phyloP scores from a whole-genome alignment of 169 alveolate species.

The Plasmodium billcollinsi region DNA sequence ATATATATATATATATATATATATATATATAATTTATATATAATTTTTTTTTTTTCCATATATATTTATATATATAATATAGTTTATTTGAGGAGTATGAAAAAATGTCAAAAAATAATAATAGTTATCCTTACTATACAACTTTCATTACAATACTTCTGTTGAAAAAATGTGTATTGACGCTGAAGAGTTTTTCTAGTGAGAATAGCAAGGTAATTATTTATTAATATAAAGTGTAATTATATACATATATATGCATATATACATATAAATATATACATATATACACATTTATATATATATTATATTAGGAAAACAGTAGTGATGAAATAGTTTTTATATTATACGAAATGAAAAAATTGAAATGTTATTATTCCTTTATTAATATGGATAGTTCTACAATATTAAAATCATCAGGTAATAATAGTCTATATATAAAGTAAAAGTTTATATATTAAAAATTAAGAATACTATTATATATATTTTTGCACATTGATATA shows the following conservation, averaged over 20 bases:
- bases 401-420: conserved; percentile 41
- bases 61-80: not conserved
- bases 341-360: conserved; percentile 67
- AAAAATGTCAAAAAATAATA: conserved; percentile 57
- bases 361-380: conserved; percentile 59
- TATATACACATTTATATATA: not conserved
- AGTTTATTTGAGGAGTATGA: conserved; percentile 75
- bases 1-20: not conserved
- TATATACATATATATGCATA: conserved; percentile 4
- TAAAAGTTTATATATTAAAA: too few relatives aligned
- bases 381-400: conserved; percentile 31
- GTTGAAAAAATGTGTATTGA: conserved; percentile 72
- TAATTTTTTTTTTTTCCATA: not conserved
- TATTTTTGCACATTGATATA: too few relatives aligned
- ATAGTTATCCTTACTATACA: conserved; percentile 41
- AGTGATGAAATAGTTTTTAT: conserved; percentile 69
- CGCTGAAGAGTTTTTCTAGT: conserved; percentile 60
- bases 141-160: conserved; percentile 57
- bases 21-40: not conserved
- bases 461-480: too few relatives aligned
- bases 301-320: conserved; percentile 21
- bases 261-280: conserved; percentile 1
- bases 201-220: conserved; percentile 46
- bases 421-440: not conserved
- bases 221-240: not conserved